A percentile compares a stretch with the other conserved stretches of the same genome.
These are phyloP conservation scores for Ceratobasidium sp. DNA, from an alignment of 1,284 basidiomycete species.

Conservation along the genomic window DNA sequence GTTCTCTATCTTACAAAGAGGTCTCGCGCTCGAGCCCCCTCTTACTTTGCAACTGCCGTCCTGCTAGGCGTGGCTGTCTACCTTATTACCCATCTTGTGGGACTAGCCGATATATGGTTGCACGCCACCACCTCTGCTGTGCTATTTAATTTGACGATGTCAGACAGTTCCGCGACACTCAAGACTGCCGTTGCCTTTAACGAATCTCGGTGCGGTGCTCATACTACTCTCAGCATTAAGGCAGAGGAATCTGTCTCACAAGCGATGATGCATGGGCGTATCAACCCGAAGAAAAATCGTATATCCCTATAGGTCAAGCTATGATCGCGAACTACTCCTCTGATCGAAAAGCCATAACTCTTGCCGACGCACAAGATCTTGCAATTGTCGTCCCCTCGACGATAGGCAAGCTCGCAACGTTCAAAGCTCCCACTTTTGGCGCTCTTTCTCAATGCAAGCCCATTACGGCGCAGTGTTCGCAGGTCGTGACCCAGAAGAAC, in stretches of 20 bases:
- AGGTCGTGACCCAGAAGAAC: neutral
- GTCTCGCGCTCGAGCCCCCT: neutral
- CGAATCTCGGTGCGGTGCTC: neutral
- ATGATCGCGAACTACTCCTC: neutral
- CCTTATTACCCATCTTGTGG: neutral
- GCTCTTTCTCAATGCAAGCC: neutral
- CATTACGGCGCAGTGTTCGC: neutral
- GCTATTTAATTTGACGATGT: neutral
- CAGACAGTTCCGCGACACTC: neutral
- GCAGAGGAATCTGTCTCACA: conserved; percentile 46
- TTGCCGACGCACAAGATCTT: neutral
- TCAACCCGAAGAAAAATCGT: neutral
- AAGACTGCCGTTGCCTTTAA: neutral
- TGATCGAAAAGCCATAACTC: neutral
- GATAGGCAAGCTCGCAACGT: neutral
- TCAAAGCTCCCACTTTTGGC: neutral
- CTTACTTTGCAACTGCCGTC: neutral
- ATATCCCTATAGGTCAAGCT: neutral
- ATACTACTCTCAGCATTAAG: neutral
- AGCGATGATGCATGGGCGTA: conserved; percentile 62
- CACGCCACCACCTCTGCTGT: neutral
- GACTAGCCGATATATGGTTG: neutral
- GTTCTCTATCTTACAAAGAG: neutral
- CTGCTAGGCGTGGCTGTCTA: neutral
- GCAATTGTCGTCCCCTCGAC: neutral